Evolutionary conservation across 371 early-diverging fungal species (phyloP), one percentile per base, ranked within the genome.

Genomic region (Phascolomyces articulosus): DNA sequence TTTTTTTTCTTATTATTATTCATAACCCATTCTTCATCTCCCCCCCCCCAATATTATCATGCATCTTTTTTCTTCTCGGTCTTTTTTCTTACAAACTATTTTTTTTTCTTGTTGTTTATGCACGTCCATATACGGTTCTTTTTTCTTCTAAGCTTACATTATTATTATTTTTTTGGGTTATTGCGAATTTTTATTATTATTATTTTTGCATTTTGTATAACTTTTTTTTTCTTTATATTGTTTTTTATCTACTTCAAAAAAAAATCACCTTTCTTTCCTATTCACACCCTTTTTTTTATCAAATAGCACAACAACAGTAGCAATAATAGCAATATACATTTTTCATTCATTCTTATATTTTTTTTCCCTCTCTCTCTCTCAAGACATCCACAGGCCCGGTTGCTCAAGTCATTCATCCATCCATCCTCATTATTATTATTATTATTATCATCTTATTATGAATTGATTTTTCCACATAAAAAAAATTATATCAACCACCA

Each of bases 101-200:
- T 51, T 44, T n/a, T 44, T 13, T 44, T 44, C 26, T 51, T 51
- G 51, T 51, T 51, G 51, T 51, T 15, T 51, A 51, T 51, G 51
- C 51, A n/a, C 51, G 24, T 51, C 15, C 51, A 23, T n/a, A 51
- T 51, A 44, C 51, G 51, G 4, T 51, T 51, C 23, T n/a, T 24
- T 24, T 23, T 24, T 2, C 7, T 51, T 51, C 24, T 51, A 51
- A 51, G 51, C 51, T 51, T 24, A 51, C 51, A 10, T 24, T 51
- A 18, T 51, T 24, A n/a, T n/a, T n/a, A n/a, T n/a, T 23, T 3
- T 51, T 24, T 51, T 23, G 51, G 51, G 51, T 51, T 51, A 24
- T 24, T n/a, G 47, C 47, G 47, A 47, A 6, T 47, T 1, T 47
- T 47, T 47, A 13, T 16, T 16, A 20, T 47, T 47, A n/a, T 24